Percentiles rank a stretch among this genome's conserved stretches.
Evolutionary conservation across 805 yeast species (phyloP).

Genomic region (Candida arabinofermentans): DNA sequence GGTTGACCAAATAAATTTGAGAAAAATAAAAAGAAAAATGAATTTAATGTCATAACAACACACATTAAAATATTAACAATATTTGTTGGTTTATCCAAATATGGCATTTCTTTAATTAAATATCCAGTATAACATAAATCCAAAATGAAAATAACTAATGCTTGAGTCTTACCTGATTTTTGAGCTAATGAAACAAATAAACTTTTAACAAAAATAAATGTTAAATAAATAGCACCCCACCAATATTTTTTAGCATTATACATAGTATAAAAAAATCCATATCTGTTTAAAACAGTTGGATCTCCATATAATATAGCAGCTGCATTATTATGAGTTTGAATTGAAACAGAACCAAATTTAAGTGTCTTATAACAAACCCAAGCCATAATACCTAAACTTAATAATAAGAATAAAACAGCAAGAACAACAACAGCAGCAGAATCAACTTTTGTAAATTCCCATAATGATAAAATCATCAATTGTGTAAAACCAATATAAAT

Average conservation of each 20-base stretch:
- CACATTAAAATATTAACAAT: conserved; percentile 68
- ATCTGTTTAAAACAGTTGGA: conserved; percentile 63
- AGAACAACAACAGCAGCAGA: conserved; percentile 86
- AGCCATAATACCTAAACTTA: conserved; percentile 55
- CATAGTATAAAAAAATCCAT: conserved; percentile 89
- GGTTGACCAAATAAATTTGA: conserved; percentile 82
- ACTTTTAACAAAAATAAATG: conserved; percentile 61
- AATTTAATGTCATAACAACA: conserved; percentile 70
- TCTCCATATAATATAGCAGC: conserved; percentile 87
- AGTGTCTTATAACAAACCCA: conserved; percentile 66
- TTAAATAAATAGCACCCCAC: conserved; percentile 68
- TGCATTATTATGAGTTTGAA: conserved; percentile 63
- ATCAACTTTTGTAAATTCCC: conserved; percentile 81
- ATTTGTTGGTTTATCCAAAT: conserved; percentile 79
- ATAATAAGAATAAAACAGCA: conserved; percentile 65
- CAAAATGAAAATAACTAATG: conserved; percentile 67
- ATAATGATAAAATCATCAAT: conserved; percentile 69
- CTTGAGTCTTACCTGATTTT: conserved; percentile 76
- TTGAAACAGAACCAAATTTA: conserved; percentile 59
- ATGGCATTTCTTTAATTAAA: conserved; percentile 66
- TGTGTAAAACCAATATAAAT: conserved; percentile 85
- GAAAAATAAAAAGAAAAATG: conserved; percentile 81
- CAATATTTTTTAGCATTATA: conserved; percentile 76
- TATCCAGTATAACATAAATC: conserved; percentile 68
- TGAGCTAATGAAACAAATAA: conserved; percentile 77